phyloP scores from a whole-genome alignment of 1,139 yeast species.

The Nematodospora anomalae region DNA sequence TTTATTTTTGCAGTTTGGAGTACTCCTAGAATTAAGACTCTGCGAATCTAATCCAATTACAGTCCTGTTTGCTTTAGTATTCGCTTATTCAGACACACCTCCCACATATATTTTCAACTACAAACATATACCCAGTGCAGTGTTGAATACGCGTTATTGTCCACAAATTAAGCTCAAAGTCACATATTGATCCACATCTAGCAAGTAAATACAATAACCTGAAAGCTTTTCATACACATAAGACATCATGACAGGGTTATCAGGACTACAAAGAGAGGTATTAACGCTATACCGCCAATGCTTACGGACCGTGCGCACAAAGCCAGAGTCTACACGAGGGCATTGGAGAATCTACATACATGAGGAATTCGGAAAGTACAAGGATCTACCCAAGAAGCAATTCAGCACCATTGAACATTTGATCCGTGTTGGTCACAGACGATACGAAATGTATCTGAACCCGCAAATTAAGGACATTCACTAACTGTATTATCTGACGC shows the following conservation, averaged over 20 bases:
- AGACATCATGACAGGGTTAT: constrained; percentile 46
- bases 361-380: constrained; percentile 63
- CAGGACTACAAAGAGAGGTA: constrained; percentile 67
- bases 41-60: too few species aligned
- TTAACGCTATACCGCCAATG: constrained; percentile 61
- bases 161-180: too few species aligned
- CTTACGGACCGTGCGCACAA: constrained; percentile 52
- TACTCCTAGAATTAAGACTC: too few species aligned
- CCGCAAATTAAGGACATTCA: constrained; percentile 67
- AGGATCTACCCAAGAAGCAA: constrained; percentile 67
- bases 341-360: constrained; percentile 52
- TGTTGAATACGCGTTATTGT: too few species aligned
- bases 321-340: constrained; percentile 47
- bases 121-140: too few species aligned
- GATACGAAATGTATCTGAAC: constrained; percentile 70
- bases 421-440: constrained; percentile 70
- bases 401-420: constrained; percentile 86
- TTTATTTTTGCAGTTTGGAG: too few species aligned
- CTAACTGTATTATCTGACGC: constrained; percentile 14
- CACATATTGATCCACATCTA: too few species aligned
- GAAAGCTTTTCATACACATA: too few species aligned
- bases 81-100: too few species aligned
- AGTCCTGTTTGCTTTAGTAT: too few species aligned
- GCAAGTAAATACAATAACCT: too few species aligned
- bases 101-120: too few species aligned